Evolutionary conservation across 768 basidiomycete species (phyloP).

Genomic region (Auriscalpium vulgare): DNA sequence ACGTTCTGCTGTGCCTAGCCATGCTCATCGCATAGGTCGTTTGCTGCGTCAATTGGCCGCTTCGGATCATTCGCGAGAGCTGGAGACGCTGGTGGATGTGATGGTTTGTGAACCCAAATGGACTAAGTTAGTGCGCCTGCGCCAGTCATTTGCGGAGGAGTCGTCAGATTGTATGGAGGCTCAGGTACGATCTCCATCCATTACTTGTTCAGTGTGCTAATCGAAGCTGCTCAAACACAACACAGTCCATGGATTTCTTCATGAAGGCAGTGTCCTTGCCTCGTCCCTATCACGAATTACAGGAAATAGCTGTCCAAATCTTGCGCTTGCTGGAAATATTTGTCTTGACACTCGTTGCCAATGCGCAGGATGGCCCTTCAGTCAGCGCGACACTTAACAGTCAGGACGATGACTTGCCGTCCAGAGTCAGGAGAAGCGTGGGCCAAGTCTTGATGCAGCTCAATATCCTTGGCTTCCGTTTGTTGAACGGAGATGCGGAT

Average conservation of each 20-base stretch:
- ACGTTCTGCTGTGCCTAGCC: constrained; percentile 8
- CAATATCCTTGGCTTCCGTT: neutral
- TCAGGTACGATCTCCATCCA: constrained; percentile 1
- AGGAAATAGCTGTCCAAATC: neutral
- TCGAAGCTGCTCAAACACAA: constrained; percentile 8
- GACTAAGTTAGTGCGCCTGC: constrained; percentile 1
- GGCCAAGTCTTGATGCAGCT: neutral
- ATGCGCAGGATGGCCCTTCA: neutral
- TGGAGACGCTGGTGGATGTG: constrained; percentile 6
- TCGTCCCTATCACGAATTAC: neutral
- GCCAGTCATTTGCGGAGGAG: neutral
- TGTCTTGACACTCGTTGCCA: constrained; percentile 1
- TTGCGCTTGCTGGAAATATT: constrained; percentile 11
- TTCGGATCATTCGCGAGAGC: constrained; percentile 1
- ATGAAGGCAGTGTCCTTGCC: constrained; percentile 1
- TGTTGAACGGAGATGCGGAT: neutral
- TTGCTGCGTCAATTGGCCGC: constrained; percentile 5
- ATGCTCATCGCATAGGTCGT: constrained; percentile 2
- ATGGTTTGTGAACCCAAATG: neutral
- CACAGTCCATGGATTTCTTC: constrained; percentile 15
- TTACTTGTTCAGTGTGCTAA: constrained; percentile 2
- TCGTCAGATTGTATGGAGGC: neutral
- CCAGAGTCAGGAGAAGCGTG: neutral
- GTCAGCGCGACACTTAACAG: neutral
- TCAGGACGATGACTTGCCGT: neutral